These are phyloP conservation scores for Cercospora sp. DNA, from an alignment of 2,329 filamentous ascomycete species.

Conservation along the genomic window DNA sequence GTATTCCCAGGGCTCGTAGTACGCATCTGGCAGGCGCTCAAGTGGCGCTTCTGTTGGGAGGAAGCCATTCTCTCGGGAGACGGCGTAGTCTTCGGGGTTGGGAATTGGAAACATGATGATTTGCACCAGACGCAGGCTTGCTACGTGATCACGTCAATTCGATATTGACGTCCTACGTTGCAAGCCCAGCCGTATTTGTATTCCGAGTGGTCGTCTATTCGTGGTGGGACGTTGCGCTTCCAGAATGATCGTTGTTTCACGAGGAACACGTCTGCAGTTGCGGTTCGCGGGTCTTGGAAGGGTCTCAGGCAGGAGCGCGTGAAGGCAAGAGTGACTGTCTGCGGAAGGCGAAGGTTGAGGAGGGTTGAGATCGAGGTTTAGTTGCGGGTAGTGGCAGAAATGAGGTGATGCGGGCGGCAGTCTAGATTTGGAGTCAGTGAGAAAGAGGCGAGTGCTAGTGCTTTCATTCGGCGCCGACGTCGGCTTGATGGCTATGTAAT, in stretches of 20 bases:
- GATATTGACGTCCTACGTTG: constrained; percentile 34
- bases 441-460: neutral
- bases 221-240: neutral
- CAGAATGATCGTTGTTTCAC: neutral
- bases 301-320: neutral
- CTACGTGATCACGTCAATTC: constrained; percentile 34
- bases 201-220: constrained; percentile 13
- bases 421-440: constrained; percentile 2
- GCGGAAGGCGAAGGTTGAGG: neutral
- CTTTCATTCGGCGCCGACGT: neutral
- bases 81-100: constrained; percentile 72
- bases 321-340: neutral
- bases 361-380: neutral
- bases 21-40: constrained; percentile 77
- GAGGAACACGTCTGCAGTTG: neutral
- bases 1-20: constrained; percentile 94
- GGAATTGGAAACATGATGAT: constrained; percentile 47
- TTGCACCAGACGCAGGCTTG: constrained; percentile 41
- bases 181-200: constrained; percentile 39
- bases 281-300: neutral
- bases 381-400: neutral
- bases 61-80: constrained; percentile 79
- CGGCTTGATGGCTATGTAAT: neutral
- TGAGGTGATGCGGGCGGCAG: neutral
- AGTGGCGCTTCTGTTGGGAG: constrained; percentile 79